Evolutionary conservation across 495 filamentous ascomycete species (phyloP).

Genomic region (Hypoxylon rickii): DNA sequence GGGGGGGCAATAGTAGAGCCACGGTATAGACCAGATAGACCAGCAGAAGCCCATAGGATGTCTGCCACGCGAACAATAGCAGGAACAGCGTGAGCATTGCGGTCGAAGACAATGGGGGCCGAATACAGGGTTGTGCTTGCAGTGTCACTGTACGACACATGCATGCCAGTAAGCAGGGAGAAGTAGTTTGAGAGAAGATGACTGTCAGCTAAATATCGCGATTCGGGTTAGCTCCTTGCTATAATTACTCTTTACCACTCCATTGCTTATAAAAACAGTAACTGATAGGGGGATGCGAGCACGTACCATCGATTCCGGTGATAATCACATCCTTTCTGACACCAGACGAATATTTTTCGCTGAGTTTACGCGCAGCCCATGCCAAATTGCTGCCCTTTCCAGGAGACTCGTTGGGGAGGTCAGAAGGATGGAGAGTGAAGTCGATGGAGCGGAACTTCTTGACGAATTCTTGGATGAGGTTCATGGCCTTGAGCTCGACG

Average conservation of each 20-base stretch:
- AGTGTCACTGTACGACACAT: conserved; percentile 57
- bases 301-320: conserved; percentile 71
- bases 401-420: conserved; percentile 64
- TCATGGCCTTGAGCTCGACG: conserved; percentile 57
- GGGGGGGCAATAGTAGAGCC: conserved; percentile 64
- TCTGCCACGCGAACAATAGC: conserved; percentile 70
- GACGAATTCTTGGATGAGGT: conserved; percentile 57
- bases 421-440: conserved; percentile 63
- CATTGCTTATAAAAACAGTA: no score
- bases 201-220: conserved; percentile 60
- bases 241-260: no score
- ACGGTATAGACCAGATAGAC: conserved; percentile 66
- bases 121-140: conserved; percentile 64
- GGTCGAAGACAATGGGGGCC: conserved; percentile 73
- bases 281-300: neutral
- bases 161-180: conserved; percentile 61
- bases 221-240: conserved; percentile 38
- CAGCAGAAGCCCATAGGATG: conserved; percentile 67
- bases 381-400: conserved; percentile 72
- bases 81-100: conserved; percentile 68
- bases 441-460: conserved; percentile 64
- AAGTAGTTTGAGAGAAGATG: conserved; percentile 70
- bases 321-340: conserved; percentile 64
- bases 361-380: conserved; percentile 66
- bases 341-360: conserved; percentile 55